Evolutionary conservation across 202 grass and related monocot species (phyloP), one percentile per base, ranked within the genome.

Genomic region (Digitaria exilis): DNA sequence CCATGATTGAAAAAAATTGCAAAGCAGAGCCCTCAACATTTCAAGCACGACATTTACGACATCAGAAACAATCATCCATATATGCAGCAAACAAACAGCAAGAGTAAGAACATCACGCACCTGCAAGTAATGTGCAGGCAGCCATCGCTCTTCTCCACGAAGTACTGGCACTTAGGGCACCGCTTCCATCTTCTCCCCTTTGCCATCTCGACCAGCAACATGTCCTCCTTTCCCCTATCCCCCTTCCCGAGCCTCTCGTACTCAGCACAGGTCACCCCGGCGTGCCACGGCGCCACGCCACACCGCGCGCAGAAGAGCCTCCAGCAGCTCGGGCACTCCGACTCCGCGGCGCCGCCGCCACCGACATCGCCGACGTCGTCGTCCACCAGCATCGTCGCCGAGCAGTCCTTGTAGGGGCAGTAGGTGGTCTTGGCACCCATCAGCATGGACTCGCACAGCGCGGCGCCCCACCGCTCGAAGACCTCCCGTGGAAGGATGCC

Each of bases 341-440:
- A 19, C 66, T 89, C 74, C 24, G n/a, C 72, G 15, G 89, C 43
- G 4, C 18, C 4, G 15, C 10, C 21, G 52, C 6, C 7, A 39
- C 9, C 37, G n/a, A 1, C 24, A 29, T 2, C 50, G 7, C 5
- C 87, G 13, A 79, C 24, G 49, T 0, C 51, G 5, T 1, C 85
- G 14, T 85, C 77, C 18, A 76, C 59, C 71, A 92, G 42, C 84
- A 80, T 55, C 54, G 86, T 65, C 65, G 75, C 87, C 10, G 87
- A 95, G 79, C 89, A 95, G 43, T 90, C 89, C 82, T 88, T 86
- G 71, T 71, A 95, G 3, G 92, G 92, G 71, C 92, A 95, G 81
- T 88, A 84, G 2, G n/a, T 2, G 71, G 35, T 85, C 22, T 48
- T 63, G 21, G 60, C 52, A 5, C 50, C 79, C 11, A 90, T 79